These are phyloP conservation scores for Neofusicoccum kwambonambiense DNA, from an alignment of 2,329 filamentous ascomycete species.

Conservation along the genomic window DNA sequence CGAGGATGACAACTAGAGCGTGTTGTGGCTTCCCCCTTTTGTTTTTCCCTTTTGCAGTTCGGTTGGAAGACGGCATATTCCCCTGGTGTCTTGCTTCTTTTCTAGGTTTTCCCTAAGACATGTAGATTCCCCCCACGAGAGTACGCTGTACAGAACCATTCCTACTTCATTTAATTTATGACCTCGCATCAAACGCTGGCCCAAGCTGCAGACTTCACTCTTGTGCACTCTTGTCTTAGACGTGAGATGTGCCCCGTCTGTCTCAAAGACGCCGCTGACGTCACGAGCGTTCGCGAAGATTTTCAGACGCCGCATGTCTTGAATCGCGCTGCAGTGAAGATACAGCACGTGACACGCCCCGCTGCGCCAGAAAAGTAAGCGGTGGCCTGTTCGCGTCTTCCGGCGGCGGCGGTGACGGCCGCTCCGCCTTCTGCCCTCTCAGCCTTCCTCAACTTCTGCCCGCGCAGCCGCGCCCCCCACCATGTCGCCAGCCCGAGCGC, in stretches of 20 bases:
- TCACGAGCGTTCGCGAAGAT: neutral
- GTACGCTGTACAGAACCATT: neutral
- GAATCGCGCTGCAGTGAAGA: neutral
- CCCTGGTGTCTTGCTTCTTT: neutral
- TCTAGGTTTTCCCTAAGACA: neutral
- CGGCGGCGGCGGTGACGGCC: no score
- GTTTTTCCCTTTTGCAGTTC: neutral
- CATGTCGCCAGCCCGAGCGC: neutral
- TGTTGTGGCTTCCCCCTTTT: neutral
- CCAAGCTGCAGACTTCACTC: no score
- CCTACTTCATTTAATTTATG: neutral
- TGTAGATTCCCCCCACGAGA: slow-evolving; percentile 14
- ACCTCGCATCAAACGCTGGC: no score
- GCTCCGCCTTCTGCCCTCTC: neutral
- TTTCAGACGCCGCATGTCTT: neutral
- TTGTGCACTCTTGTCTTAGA: neutral
- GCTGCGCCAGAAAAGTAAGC: neutral
- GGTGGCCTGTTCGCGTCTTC: neutral
- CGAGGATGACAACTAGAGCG: slow-evolving; percentile 58
- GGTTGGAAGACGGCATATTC: slow-evolving; percentile 1
- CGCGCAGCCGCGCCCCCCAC: neutral
- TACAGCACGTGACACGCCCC: neutral
- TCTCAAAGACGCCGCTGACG: neutral
- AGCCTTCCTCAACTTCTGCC: neutral
- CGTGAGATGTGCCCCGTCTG: no score